Percentiles rank a stretch among this genome's conserved stretches.
phyloP scores from a whole-genome alignment of 805 yeast species.

The Candida endomychidarum region DNA sequence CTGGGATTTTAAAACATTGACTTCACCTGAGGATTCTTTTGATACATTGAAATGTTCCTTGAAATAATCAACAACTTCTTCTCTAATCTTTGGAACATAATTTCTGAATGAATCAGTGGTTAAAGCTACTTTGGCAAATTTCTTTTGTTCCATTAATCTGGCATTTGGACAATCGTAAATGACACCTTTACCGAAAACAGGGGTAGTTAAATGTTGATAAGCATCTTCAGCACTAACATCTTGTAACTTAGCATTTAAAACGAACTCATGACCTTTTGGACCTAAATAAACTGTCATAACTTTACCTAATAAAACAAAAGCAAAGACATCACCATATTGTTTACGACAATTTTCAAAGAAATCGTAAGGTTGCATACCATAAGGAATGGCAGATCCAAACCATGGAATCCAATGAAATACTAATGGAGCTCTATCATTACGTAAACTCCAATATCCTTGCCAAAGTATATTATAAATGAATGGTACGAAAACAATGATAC shows the following conservation, averaged over 20 bases:
- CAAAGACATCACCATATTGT: slow-evolving; percentile 90
- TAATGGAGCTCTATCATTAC: slow-evolving; percentile 83
- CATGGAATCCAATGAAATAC: slow-evolving; percentile 94
- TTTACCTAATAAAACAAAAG: slow-evolving; percentile 85
- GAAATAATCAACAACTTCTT: slow-evolving; percentile 73
- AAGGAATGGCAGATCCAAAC: slow-evolving; percentile 86
- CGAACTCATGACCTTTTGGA: slow-evolving; percentile 96
- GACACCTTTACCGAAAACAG: slow-evolving; percentile 97
- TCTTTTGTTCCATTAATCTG: slow-evolving; percentile 96
- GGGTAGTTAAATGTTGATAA: slow-evolving; percentile 96
- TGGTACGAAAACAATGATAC: slow-evolving; percentile 47
- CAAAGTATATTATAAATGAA: slow-evolving; percentile 62
- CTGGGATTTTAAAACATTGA: slow-evolving; percentile 76
- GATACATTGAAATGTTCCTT: slow-evolving; percentile 50
- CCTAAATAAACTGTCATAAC: slow-evolving; percentile 95
- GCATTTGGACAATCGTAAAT: slow-evolving; percentile 94
- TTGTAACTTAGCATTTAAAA: slow-evolving; percentile 81
- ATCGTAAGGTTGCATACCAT: slow-evolving; percentile 92
- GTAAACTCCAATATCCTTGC: slow-evolving; percentile 68
- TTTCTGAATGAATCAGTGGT: slow-evolving; percentile 78
- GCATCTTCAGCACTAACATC: slow-evolving; percentile 97
- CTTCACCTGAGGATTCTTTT: slow-evolving; percentile 46
- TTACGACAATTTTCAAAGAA: slow-evolving; percentile 77
- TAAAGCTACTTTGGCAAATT: slow-evolving; percentile 87
- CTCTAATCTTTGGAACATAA: slow-evolving; percentile 86